Evolutionary conservation across 768 basidiomycete species (phyloP), one percentile per base, ranked within the genome.

Genomic region (Rhodotorula taiwanensis): DNA sequence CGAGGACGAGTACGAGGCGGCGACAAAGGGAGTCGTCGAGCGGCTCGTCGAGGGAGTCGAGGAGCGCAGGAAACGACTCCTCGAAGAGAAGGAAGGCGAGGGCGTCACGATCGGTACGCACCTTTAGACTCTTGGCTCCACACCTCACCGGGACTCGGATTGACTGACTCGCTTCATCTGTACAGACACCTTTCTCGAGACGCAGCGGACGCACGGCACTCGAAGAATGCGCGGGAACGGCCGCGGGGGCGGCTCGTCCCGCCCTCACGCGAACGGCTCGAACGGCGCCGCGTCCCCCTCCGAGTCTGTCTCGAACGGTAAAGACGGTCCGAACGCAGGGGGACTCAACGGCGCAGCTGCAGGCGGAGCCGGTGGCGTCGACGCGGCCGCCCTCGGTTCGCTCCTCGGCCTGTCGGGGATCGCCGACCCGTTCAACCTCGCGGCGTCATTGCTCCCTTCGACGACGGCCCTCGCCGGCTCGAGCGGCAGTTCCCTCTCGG

Each of bases 61-160:
- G 64, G 79, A 79, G 62, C 54, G 77, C 27, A 64, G 76, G 53
- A 69, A 75, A 60, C 76, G 76, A 49, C 60, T 78, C n/a, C 69
- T 74, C 53, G 79, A 79, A 56, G 79, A 79, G 60, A 78, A 78
- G 64, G 79, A 79, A 51, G 75, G 75, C 25, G 76, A 76, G 21
- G 78, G 78, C 47, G 71, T 76, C 16, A 74, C 76, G 5, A 67
- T 76, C 18, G 78, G 77, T 78, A 56, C 64, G 77, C 75, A 15
- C 21, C 42, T 41, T 25, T 23, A n/a, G n/a, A n/a, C n/a, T n/a
- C n/a, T n/a, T n/a, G n/a, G n/a, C n/a, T n/a, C n/a, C n/a, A n/a
- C n/a, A n/a, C n/a, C n/a, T n/a, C n/a, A n/a, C n/a, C n/a, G n/a
- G n/a, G n/a, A n/a, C n/a, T n/a, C n/a, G n/a, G n/a, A n/a, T n/a